A percentile compares a stretch with the other conserved stretches of the same genome.
phyloP scores from a whole-genome alignment of 176 grass and related monocot genomes.

The Oryza rufipogon region DNA sequence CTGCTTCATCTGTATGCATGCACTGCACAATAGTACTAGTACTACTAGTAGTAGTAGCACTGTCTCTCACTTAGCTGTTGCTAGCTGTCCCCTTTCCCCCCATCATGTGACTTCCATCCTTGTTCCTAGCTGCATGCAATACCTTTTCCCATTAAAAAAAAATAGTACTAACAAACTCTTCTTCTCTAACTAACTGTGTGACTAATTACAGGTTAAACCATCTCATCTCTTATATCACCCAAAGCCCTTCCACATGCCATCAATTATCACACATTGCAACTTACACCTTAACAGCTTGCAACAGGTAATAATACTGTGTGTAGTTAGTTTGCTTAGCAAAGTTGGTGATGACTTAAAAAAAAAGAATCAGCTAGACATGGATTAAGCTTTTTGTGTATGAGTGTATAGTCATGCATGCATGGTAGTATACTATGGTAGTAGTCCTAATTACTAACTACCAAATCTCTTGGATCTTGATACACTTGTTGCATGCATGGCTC shows the following conservation, averaged over 20 bases:
- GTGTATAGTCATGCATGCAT: neutral
- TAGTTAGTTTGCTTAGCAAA: neutral
- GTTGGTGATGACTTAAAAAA: neutral
- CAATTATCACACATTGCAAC: neutral
- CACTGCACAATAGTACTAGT: neutral
- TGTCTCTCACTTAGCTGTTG: constrained; percentile 75
- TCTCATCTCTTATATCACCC: neutral
- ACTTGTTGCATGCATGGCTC: constrained; percentile 22
- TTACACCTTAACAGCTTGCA: neutral
- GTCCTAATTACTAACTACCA: constrained; percentile 37
- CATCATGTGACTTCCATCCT: constrained; percentile 72
- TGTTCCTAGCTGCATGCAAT: constrained; percentile 38
- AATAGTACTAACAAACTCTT: neutral
- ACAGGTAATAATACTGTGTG: neutral
- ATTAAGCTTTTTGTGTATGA: neutral
- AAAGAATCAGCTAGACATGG: neutral
- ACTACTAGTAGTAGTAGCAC: neutral
- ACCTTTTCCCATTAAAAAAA: constrained; percentile 30
- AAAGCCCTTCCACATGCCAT: neutral
- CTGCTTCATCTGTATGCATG: neutral
- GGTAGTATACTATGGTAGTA: neutral
- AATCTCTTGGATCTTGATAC: constrained; percentile 45
- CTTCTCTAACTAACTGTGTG: neutral
- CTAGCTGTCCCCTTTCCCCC: constrained; percentile 67
- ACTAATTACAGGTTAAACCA: neutral